Evolutionary conservation across 306 rosid genomes (phyloP), one percentile per base, ranked within the genome.

Genomic region (Castanospermum australe): DNA sequence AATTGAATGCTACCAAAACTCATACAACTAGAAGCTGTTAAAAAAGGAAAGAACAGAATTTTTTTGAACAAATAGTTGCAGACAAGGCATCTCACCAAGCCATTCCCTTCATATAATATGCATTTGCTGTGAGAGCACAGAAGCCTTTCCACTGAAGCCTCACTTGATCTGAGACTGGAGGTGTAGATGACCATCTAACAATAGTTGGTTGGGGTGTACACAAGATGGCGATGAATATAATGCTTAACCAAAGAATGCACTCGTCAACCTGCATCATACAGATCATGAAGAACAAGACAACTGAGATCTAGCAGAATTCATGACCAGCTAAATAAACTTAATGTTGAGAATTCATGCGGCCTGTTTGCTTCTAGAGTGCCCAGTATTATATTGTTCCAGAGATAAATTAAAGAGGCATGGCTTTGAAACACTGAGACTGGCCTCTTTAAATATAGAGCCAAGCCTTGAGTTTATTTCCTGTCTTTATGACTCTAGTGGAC

Each of bases 141-240:
- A 95, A 95, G 76, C 99, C 99, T 83, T 95, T 95, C 99, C 99
- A 95, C 36, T 93, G 93, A 61, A 92, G 96, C 86, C 90, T 83
- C 78, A 87, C 91, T 86, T 95, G 96, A 75, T 93, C 97, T 1
- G 96, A 92, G 79, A 90, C 98, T 0, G 99, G 88, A 71, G 96
- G 88, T 22, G 94, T 91, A 51, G 97, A 87, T 73, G 99, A 95
- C 99, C 99, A 95, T 83, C 98, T 85, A 79, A 95, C 94, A 57
- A 95, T 82, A 71, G 99, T 95, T 52, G 97, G 99, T 77, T 87
- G 99, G 15, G 99, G 99, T 35, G 99, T 95, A 60, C 98, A 95
- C 93, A 95, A 67, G 70, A 95, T 93, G 73, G 99, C 93, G 85
- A 95, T 89, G 88, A 93, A 95, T 85, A 93, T 64, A 74, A 95